Evolutionary conservation across 768 basidiomycete species (phyloP).

Genomic region (Hydnum rufescens): DNA sequence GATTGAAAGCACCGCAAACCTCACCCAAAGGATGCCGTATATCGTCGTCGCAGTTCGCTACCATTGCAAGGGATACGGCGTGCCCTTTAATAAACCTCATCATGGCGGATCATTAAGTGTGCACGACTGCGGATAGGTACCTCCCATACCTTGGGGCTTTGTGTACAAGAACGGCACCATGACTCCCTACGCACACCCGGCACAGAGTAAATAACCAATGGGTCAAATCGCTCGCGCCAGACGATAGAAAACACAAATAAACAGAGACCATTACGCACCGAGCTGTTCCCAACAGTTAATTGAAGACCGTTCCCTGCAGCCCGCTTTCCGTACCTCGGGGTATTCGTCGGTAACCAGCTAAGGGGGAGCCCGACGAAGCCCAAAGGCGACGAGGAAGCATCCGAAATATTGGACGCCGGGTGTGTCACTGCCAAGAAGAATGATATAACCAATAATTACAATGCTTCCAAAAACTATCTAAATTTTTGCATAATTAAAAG

Average conservation of each 20-base stretch:
- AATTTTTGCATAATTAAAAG: background rate
- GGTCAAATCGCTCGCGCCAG: background rate
- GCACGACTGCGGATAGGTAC: background rate
- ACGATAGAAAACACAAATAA: background rate
- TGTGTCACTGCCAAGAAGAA: constrained; percentile 3
- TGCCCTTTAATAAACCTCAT: background rate
- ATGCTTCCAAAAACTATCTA: background rate
- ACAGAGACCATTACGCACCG: background rate
- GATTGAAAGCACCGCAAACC: background rate
- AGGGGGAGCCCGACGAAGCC: constrained; percentile 4
- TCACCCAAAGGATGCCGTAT: background rate
- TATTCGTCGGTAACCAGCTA: constrained; percentile 1
- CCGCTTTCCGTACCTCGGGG: constrained; percentile 4
- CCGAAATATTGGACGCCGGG: constrained; percentile 6
- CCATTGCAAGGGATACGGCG: background rate
- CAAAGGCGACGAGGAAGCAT: constrained; percentile 5
- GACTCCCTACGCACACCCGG: constrained; percentile 3
- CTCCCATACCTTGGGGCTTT: background rate
- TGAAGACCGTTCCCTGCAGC: constrained; percentile 2
- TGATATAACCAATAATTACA: constrained; percentile 9
- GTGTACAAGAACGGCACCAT: constrained; percentile 7
- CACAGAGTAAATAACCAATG: background rate
- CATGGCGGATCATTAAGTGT: background rate
- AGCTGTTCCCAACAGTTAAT: constrained; percentile 2
- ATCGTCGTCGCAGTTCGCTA: background rate